These are phyloP conservation scores for Neurospora sp. DNA, from an alignment of 2,329 filamentous ascomycete genomes.

Conservation along the genomic window DNA sequence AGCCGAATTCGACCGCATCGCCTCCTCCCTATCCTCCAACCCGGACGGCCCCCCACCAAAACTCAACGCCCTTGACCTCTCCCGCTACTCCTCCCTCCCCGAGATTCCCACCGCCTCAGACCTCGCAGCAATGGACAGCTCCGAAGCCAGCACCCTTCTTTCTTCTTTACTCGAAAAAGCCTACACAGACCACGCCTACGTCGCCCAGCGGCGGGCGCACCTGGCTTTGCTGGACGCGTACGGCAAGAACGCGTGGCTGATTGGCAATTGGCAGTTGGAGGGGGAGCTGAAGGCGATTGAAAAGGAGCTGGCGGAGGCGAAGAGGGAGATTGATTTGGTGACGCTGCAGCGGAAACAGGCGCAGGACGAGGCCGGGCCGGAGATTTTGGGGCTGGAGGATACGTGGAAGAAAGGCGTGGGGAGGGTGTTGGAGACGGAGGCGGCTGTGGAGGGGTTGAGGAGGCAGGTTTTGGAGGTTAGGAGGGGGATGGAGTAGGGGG, in stretches of 20 bases:
- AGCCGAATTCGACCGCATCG: constrained; percentile 59
- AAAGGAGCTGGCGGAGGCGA: constrained; percentile 59
- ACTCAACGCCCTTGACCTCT: constrained; percentile 61
- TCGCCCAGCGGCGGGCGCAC: constrained; percentile 40
- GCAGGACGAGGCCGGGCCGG: constrained; percentile 63
- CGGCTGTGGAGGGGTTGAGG: constrained; percentile 66
- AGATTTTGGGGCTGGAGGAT: constrained; percentile 61
- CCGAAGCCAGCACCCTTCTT: constrained; percentile 28
- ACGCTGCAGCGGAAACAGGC: constrained; percentile 58
- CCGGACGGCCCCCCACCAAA: constrained; percentile 20
- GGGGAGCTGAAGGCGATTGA: constrained; percentile 60
- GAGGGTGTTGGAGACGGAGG: constrained; percentile 74
- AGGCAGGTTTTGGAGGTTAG: constrained; percentile 57
- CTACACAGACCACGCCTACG: constrained; percentile 42
- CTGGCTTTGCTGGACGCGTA: constrained; percentile 67
- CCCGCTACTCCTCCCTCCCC: constrained; percentile 67
- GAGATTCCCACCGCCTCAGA: constrained; percentile 29
- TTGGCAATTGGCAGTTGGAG: constrained; percentile 74
- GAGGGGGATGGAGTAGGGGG: constrained; percentile 25
- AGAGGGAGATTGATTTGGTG: constrained; percentile 61
- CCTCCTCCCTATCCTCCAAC: constrained; percentile 28
- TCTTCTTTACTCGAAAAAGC: constrained; percentile 53
- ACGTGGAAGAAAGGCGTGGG: constrained; percentile 73
- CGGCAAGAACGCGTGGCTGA: constrained; percentile 87
- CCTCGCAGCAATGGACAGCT: constrained; percentile 23